Conservation (phyloP, 208 protist genomes). For the Herpetomonas tarakana region DNA sequence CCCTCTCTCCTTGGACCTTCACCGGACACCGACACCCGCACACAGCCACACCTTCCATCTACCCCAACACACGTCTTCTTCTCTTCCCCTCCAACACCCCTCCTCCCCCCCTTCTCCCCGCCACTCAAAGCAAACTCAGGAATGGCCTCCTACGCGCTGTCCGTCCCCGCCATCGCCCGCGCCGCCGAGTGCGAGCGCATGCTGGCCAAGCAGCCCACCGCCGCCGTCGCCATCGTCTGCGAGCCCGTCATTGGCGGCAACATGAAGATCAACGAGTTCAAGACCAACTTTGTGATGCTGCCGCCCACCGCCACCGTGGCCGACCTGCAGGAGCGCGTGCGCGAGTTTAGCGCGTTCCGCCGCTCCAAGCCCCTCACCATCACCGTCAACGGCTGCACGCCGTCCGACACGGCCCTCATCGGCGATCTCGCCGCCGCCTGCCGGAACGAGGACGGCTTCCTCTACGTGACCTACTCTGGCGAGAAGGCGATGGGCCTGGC, state of each 20-base stretch:
- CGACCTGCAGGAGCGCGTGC: slow-evolving; percentile 17
- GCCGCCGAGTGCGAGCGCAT: neutral
- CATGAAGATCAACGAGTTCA: slow-evolving; percentile 1
- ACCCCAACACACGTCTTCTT: too few relatives aligned
- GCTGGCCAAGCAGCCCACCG: neutral
- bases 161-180: neutral
- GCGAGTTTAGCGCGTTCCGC: slow-evolving; percentile 14
- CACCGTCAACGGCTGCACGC: slow-evolving; percentile 18
- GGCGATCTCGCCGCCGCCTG: slow-evolving; percentile 28
- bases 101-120: too few relatives aligned
- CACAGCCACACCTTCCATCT: too few relatives aligned
- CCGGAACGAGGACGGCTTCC: slow-evolving; percentile 30
- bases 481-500: slow-evolving; percentile 10
- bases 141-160: neutral
- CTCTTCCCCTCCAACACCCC: too few relatives aligned
- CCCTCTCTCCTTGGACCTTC: too few relatives aligned
- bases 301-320: slow-evolving; percentile 23
- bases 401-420: slow-evolving; percentile 18
- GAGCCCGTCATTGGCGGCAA: neutral
- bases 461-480: slow-evolving; percentile 25
- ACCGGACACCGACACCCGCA: too few relatives aligned
- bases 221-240: neutral
- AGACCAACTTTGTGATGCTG: slow-evolving; percentile 27
- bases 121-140: too few relatives aligned
- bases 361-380: slow-evolving; percentile 20